Percentiles rank a stretch among this genome's conserved stretches.
These are phyloP conservation scores for Lactarius quietus DNA, from an alignment of 768 basidiomycete genomes.

Conservation along the genomic window DNA sequence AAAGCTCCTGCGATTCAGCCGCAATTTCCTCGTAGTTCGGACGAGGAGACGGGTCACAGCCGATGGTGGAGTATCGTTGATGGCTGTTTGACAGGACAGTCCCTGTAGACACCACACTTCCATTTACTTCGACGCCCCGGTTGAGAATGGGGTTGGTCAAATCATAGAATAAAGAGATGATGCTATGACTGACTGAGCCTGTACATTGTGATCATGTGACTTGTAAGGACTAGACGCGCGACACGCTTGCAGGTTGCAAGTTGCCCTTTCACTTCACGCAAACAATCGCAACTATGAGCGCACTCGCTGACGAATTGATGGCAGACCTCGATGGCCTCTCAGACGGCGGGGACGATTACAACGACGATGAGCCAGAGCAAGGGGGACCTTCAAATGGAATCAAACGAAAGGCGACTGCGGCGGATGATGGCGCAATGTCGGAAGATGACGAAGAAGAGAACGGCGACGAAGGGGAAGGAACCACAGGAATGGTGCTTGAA, in stretches of 20 bases:
- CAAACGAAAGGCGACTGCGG: constrained; percentile 64
- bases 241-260: too few relatives aligned
- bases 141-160: neutral
- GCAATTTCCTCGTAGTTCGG: constrained; percentile 57
- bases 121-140: too few relatives aligned
- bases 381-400: constrained; percentile 35
- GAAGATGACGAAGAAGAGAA: constrained; percentile 50
- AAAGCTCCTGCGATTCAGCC: constrained; percentile 47
- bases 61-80: constrained; percentile 63
- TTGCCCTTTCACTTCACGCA: neutral
- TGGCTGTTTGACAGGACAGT: constrained; percentile 31
- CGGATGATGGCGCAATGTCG: constrained; percentile 54
- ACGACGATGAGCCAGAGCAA: constrained; percentile 37
- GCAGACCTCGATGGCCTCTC: constrained; percentile 89
- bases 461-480: constrained; percentile 38
- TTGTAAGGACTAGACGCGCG: neutral
- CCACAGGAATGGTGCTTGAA: constrained; percentile 65
- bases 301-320: constrained; percentile 87
- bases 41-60: constrained; percentile 57
- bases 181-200: neutral
- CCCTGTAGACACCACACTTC: neutral
- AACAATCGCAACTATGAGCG: constrained; percentile 49
- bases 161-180: neutral
- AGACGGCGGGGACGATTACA: constrained; percentile 49
- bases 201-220: constrained; percentile 10